Evolutionary conservation across 805 yeast species (phyloP).

Genomic region (Jamesozyma lodderae): DNA sequence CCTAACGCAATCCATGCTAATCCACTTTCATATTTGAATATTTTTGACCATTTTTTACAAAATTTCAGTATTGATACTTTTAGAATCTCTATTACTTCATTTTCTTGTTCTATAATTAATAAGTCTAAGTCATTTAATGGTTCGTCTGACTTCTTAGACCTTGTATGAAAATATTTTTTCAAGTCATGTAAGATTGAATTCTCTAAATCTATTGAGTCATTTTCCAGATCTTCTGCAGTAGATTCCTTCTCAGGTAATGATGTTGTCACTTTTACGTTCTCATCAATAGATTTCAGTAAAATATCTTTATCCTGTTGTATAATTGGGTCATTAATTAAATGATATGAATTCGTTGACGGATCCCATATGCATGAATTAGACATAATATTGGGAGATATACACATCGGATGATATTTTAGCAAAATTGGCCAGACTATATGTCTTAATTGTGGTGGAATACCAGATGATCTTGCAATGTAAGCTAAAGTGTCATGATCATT

Average conservation of each 20-base stretch:
- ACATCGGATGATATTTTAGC: constrained; percentile 77
- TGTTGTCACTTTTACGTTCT: too few relatives aligned
- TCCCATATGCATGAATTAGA: constrained; percentile 39
- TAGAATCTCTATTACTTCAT: constrained; percentile 43
- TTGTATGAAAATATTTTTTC: constrained; percentile 43
- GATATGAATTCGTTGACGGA: constrained; percentile 10
- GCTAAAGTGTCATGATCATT: constrained; percentile 72
- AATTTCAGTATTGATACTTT: constrained; percentile 57
- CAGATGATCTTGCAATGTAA: constrained; percentile 67
- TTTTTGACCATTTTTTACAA: constrained; percentile 66
- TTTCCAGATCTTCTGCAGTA: too few relatives aligned
- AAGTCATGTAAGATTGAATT: constrained; percentile 47
- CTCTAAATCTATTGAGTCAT: constrained; percentile 16
- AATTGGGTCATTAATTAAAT: constrained; percentile 1
- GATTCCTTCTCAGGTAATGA: too few relatives aligned
- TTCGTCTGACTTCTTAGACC: constrained; percentile 6
- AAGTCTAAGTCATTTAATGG: too few relatives aligned
- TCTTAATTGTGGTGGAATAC: constrained; percentile 76
- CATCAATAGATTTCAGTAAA: too few relatives aligned
- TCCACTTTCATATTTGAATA: constrained; percentile 71
- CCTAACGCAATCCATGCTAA: constrained; percentile 83
- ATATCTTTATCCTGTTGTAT: too few relatives aligned
- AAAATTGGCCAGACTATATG: constrained; percentile 78
- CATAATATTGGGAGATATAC: constrained; percentile 60
- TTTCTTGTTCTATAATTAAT: background rate